Base-by-base conservation (phyloP, 2,329 filamentous ascomycete genomes). In the Periconia sp. region DNA sequence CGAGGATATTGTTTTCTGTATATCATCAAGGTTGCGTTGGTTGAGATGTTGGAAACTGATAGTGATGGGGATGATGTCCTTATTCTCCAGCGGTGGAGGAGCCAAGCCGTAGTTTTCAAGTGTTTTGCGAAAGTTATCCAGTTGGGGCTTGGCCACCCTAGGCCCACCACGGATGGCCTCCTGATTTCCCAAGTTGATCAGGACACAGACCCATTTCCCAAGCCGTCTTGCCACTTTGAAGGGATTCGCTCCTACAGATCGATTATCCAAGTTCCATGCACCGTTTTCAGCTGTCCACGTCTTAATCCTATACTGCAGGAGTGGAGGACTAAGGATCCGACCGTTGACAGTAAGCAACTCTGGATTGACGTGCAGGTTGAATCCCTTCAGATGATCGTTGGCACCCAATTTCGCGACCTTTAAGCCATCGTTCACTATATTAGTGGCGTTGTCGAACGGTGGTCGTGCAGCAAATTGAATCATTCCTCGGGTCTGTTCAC, bases 301-400 rank as follows among this genome's bases (percentile, higher is more conserved):
- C 15, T 50, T 58, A 15, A 41, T 57, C 18, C 68, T 56, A 64
- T 96, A 96, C 1, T 75, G 69, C 27, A 96, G 74, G 0, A 59
- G 63, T 0, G 91, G 91, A 0, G 83, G 65, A 0, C 63, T 41
- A 0, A 96, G 79, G 41, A 93, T 82, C 6, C 92, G 85, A 1
- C 85, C 92, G 1, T 79, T 78, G 0, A 96, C 89, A 0, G 88
- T 89, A 33, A 96, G 77, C 33, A 96, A 79, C 1, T 77, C 72
- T 13, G 82, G 80, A 7, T 77, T 79, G 2, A 92, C 80, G 1
- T 74, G 73, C 55, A 95, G 78, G 6, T 87, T 87, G 56, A 92
- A 94, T 2, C 77, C 66, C 6, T 27, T 60, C 43, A 71, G 52
- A 15, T 59, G 46, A 1, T 56, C 57, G 41, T 69, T 68, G 30